Evolutionary conservation across 2,329 filamentous ascomycete species (phyloP).

Genomic region (Aspergillus ibericus): DNA sequence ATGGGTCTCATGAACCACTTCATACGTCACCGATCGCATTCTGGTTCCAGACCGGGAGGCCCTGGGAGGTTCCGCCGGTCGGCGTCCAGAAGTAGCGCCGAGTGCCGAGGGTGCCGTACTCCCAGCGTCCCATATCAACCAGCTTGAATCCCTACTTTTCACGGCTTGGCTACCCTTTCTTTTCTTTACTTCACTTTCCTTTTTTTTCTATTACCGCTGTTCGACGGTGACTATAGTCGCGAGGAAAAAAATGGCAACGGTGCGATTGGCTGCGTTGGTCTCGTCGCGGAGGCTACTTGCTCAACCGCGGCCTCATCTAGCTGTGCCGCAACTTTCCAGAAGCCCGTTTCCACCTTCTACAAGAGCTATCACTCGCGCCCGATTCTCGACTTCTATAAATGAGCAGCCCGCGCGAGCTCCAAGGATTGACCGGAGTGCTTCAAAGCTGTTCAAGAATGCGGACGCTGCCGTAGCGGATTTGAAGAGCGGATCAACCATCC

Average conservation of each 20-base stretch:
- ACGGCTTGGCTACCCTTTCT: neutral
- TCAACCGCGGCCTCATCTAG: slow-evolving; percentile 23
- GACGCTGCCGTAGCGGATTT: slow-evolving; percentile 71
- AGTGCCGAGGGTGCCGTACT: slow-evolving; percentile 12
- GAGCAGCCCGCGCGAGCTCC: slow-evolving; percentile 23
- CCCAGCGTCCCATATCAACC: slow-evolving; percentile 17
- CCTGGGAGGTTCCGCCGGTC: slow-evolving; percentile 17
- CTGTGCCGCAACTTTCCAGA: slow-evolving; percentile 16
- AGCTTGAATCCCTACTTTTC: neutral
- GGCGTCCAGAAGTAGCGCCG: slow-evolving; percentile 33
- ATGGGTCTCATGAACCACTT: neutral
- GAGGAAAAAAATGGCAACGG: slow-evolving; percentile 20
- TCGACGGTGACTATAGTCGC: neutral
- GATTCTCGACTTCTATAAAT: slow-evolving; percentile 24
- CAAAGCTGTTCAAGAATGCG: slow-evolving; percentile 48
- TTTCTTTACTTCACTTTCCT: too few relatives aligned
- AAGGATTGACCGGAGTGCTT: slow-evolving; percentile 32
- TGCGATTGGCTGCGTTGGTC: slow-evolving; percentile 25
- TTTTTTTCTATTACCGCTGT: too few relatives aligned
- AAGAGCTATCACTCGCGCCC: neutral
- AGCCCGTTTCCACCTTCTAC: slow-evolving; percentile 13
- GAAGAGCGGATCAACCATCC: slow-evolving; percentile 66
- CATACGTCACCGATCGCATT: neutral
- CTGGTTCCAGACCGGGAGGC: neutral
- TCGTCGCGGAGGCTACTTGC: slow-evolving; percentile 27